Evolutionary conservation across 2,329 filamentous ascomycete genomes (phyloP).

Genomic region (Fusarium virguliforme): DNA sequence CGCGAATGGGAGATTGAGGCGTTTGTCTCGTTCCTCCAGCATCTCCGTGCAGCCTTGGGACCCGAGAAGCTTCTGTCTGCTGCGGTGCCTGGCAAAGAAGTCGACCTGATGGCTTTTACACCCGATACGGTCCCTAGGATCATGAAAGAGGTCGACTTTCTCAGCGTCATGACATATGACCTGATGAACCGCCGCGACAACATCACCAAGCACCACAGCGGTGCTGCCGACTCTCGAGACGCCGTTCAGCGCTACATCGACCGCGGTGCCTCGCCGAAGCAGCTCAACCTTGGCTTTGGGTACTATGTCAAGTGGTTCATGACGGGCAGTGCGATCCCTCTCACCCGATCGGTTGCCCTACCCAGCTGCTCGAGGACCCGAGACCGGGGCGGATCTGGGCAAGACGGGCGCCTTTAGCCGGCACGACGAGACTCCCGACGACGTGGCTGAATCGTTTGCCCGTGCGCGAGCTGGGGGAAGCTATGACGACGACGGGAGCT

Average conservation of each 20-base stretch:
- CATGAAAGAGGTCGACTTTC: conserved; percentile 72
- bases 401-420: conserved; percentile 74
- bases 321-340: conserved; percentile 62
- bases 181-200: conserved; percentile 79
- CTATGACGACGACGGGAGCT: conserved; percentile 74
- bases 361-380: conserved; percentile 71
- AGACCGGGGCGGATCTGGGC: conserved; percentile 71
- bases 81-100: conserved; percentile 75
- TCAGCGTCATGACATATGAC: conserved; percentile 81
- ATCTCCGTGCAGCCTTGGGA: conserved; percentile 72
- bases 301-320: conserved; percentile 78
- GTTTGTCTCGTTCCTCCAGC: conserved; percentile 73
- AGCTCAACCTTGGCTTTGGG: conserved; percentile 76
- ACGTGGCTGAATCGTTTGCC: conserved; percentile 71
- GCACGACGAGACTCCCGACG: conserved; percentile 68
- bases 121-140: conserved; percentile 71
- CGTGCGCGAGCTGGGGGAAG: conserved; percentile 67
- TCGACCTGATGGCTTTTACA: conserved; percentile 79
- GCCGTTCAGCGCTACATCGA: conserved; percentile 73
- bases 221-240: conserved; percentile 69
- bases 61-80: conserved; percentile 74
- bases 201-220: conserved; percentile 75
- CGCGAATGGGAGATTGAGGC: conserved; percentile 75
- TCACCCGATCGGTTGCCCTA: conserved; percentile 69
- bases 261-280: conserved; percentile 66